These are phyloP conservation scores for Tricholoma furcatifolium DNA, from an alignment of 768 basidiomycete genomes.

Conservation along the genomic window DNA sequence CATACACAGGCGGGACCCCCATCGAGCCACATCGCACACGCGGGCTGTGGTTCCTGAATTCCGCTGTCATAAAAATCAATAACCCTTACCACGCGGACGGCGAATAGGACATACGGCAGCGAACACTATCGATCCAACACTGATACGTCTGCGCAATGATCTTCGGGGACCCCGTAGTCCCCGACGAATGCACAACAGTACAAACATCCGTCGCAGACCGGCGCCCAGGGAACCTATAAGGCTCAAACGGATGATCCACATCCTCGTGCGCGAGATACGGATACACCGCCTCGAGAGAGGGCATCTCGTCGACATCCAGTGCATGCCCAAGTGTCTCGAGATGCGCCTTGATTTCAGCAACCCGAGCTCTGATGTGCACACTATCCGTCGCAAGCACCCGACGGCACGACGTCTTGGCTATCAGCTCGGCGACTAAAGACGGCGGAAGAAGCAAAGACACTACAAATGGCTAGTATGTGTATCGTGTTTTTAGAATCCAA, in stretches of 20 bases:
- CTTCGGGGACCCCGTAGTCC: constrained; percentile 36
- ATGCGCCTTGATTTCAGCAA: constrained; percentile 24
- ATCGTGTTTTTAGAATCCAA: neutral
- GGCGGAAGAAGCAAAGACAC: constrained; percentile 36
- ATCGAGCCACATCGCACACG: constrained; percentile 18
- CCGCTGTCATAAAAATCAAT: neutral
- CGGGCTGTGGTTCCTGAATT: constrained; percentile 7
- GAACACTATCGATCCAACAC: constrained; percentile 19
- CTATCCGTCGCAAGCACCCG: constrained; percentile 36
- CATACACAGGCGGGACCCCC: constrained; percentile 29
- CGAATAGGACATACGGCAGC: constrained; percentile 18
- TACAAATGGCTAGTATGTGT: constrained; percentile 8
- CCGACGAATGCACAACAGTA: constrained; percentile 35
- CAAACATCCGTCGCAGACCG: constrained; percentile 15
- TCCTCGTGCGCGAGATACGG: constrained; percentile 14
- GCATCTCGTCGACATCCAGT: constrained; percentile 30
- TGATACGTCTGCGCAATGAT: constrained; percentile 27
- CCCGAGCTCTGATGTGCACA: constrained; percentile 21
- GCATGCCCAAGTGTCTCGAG: constrained; percentile 17
- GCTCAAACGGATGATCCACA: constrained; percentile 5
- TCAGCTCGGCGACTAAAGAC: constrained; percentile 30
- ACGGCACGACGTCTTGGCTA: constrained; percentile 36
- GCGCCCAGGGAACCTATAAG: constrained; percentile 3
- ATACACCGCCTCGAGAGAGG: constrained; percentile 9
- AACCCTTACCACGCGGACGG: neutral